Evolutionary conservation across 768 basidiomycete species (phyloP).

Genomic region (Chalciporus sphaerocephalus): DNA sequence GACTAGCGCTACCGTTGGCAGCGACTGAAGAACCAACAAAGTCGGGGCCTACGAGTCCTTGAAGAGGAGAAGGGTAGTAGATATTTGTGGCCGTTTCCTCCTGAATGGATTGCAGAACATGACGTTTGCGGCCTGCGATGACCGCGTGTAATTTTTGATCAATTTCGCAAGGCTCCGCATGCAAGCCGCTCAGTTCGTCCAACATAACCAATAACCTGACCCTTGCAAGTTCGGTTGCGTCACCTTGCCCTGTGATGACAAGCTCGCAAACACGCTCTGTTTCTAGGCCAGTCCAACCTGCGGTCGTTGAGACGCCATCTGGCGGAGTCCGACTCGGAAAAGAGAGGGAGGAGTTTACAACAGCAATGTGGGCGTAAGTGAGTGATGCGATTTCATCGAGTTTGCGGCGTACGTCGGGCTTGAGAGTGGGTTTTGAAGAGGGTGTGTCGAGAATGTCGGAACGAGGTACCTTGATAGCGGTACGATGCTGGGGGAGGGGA

Average conservation of each 20-base stretch:
- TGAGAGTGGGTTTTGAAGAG: constrained; percentile 72
- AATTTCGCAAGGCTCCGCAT: constrained; percentile 88
- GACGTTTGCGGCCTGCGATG: constrained; percentile 84
- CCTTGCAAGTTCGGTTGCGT: constrained; percentile 87
- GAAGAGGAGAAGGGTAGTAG: constrained; percentile 87
- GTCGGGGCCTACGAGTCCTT: constrained; percentile 77
- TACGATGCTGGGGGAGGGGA: constrained; percentile 57
- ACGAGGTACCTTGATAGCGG: constrained; percentile 84
- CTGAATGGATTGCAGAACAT: constrained; percentile 84
- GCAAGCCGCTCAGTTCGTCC: constrained; percentile 89
- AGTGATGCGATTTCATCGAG: constrained; percentile 94
- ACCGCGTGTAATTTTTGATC: constrained; percentile 93
- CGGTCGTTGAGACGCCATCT: constrained; percentile 69
- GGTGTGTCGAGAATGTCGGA: constrained; percentile 90
- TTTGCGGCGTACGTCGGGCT: constrained; percentile 73
- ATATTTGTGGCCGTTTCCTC: constrained; percentile 98
- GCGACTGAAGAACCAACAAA: constrained; percentile 38
- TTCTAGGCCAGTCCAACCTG: constrained; percentile 87
- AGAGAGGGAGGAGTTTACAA: constrained; percentile 79
- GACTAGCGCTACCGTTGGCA: constrained; percentile 30
- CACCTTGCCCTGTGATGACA: constrained; percentile 82
- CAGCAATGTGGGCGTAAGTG: constrained; percentile 89
- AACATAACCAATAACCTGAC: constrained; percentile 89
- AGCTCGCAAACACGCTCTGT: constrained; percentile 92
- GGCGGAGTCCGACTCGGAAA: constrained; percentile 73